Conservation (phyloP, 192 early-diverging fungal genomes). For the Jimgerdemannia flammicorona region DNA sequence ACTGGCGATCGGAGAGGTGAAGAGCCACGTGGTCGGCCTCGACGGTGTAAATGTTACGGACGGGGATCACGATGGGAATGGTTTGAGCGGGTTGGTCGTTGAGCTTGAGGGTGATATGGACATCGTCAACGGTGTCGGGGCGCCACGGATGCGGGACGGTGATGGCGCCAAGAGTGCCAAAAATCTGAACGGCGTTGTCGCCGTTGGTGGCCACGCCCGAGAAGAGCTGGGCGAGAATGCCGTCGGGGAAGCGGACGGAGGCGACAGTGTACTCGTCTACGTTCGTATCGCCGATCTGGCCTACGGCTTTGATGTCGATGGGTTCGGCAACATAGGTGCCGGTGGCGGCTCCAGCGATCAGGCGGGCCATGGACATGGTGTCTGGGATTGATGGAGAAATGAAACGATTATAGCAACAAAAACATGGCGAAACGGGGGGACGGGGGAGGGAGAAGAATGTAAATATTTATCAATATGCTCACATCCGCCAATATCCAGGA, state of each 20-base stretch:
- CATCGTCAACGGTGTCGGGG: constrained; percentile 17
- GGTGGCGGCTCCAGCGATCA: constrained; percentile 20
- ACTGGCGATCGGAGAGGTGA: constrained; percentile 9
- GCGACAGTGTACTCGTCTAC: constrained; percentile 34
- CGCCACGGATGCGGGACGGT: constrained; percentile 25
- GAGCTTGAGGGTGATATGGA: constrained; percentile 9
- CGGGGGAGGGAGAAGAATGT: too few relatives aligned
- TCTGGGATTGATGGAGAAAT: constrained; percentile 9
- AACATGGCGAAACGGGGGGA: too few relatives aligned
- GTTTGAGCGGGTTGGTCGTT: not conserved
- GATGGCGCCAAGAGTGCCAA: constrained; percentile 21
- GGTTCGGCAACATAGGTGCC: constrained; percentile 11
- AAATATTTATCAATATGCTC: not conserved
- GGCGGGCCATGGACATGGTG: constrained; percentile 25
- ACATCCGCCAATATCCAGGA: constrained; percentile 37
- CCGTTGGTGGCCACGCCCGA: constrained; percentile 22
- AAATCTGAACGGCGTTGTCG: constrained; percentile 18
- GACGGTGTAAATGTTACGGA: constrained; percentile 19
- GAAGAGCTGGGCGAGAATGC: constrained; percentile 20
- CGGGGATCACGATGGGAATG: constrained; percentile 7
- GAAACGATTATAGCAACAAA: not conserved
- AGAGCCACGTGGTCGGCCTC: constrained; percentile 28
- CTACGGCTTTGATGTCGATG: constrained; percentile 11
- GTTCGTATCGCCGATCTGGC: constrained; percentile 18
- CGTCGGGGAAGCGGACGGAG: constrained; percentile 14